Evolutionary conservation across 2,329 filamentous ascomycete species (phyloP).

Genomic region (Sarocladiaceae sp.): DNA sequence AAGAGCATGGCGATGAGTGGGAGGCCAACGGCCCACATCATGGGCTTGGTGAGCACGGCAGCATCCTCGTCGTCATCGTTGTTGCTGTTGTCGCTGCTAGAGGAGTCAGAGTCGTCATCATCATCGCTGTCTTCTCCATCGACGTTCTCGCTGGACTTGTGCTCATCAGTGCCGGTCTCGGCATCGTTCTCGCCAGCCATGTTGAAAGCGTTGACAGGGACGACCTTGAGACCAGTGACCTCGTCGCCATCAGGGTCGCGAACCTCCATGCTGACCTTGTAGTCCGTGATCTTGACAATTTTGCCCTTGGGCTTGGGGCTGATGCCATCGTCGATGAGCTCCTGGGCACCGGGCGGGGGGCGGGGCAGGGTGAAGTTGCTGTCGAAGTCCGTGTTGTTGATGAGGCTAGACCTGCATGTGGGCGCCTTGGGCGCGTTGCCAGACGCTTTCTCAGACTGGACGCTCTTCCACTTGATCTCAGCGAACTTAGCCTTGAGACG

Average conservation of each 20-base stretch:
- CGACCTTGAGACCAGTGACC: conserved; percentile 43
- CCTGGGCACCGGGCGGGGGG: conserved; percentile 62
- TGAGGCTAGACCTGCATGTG: conserved; percentile 61
- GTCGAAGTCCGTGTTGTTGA: conserved; percentile 64
- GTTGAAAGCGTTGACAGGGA: conserved; percentile 41
- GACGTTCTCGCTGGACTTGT: conserved; percentile 16
- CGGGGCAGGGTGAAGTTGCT: conserved; percentile 74
- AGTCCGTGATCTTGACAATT: conserved; percentile 63
- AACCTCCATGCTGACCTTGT: conserved; percentile 49
- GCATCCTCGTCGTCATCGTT: conserved; percentile 21
- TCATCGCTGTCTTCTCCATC: conserved; percentile 10
- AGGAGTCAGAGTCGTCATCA: conserved; percentile 4
- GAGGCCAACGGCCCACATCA: conserved; percentile 27
- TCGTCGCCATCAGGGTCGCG: conserved; percentile 34
- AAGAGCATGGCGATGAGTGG: conserved; percentile 31
- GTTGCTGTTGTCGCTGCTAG: conserved; percentile 6
- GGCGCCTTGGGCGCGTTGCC: conserved; percentile 50
- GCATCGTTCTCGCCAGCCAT: conserved; percentile 38
- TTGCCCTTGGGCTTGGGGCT: conserved; percentile 58
- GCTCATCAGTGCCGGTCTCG: conserved; percentile 22
- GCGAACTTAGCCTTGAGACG: conserved; percentile 72
- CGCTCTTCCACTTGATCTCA: conserved; percentile 64
- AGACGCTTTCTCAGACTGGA: conserved; percentile 60
- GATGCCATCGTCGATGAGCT: conserved; percentile 75
- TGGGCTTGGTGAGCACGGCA: conserved; percentile 24